A percentile compares a stretch with the other conserved stretches of the same genome.
Conservation (phyloP, 2,329 filamentous ascomycete genomes). For the Stachybotrys elegans region DNA sequence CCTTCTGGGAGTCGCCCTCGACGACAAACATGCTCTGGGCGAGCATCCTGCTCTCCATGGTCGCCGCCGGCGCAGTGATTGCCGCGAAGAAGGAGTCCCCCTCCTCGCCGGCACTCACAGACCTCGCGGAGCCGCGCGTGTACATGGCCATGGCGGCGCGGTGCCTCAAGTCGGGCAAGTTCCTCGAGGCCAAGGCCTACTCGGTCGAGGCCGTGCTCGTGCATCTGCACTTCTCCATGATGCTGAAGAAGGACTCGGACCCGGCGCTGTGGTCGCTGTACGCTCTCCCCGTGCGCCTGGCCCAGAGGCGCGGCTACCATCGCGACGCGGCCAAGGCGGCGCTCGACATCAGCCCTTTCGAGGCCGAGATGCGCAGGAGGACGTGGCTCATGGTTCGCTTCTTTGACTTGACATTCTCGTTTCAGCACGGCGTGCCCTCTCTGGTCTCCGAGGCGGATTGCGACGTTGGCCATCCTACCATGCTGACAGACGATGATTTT, state of each 20-base stretch:
- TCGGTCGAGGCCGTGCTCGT: constrained; percentile 46
- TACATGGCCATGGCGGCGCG: constrained; percentile 34
- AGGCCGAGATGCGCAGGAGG: constrained; percentile 46
- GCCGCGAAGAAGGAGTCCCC: constrained; percentile 18
- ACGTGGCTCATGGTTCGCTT: constrained; percentile 43
- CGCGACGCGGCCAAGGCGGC: constrained; percentile 39
- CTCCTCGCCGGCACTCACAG: constrained; percentile 15
- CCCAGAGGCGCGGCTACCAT: constrained; percentile 48
- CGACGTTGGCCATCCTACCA: constrained; percentile 40
- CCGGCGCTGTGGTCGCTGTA: constrained; percentile 43
- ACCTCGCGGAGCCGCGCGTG: constrained; percentile 18
- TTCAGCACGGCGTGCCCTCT: constrained; percentile 49
- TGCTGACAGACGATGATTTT: constrained; percentile 46
- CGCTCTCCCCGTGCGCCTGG: constrained; percentile 40
- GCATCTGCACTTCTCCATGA: constrained; percentile 36
- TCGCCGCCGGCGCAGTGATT: constrained; percentile 35
- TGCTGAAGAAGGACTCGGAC: constrained; percentile 35
- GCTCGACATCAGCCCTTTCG: constrained; percentile 37
- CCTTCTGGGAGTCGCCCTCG: constrained; percentile 38
- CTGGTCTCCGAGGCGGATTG: constrained; percentile 41
- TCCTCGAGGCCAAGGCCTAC: constrained; percentile 37
- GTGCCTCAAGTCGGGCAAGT: constrained; percentile 43
- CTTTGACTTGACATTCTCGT: constrained; percentile 43
- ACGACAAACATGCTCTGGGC: constrained; percentile 41
- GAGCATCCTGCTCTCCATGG: constrained; percentile 43